Base-by-base conservation (phyloP, 345 rosid species). In the Tarenaya hassleriana region DNA sequence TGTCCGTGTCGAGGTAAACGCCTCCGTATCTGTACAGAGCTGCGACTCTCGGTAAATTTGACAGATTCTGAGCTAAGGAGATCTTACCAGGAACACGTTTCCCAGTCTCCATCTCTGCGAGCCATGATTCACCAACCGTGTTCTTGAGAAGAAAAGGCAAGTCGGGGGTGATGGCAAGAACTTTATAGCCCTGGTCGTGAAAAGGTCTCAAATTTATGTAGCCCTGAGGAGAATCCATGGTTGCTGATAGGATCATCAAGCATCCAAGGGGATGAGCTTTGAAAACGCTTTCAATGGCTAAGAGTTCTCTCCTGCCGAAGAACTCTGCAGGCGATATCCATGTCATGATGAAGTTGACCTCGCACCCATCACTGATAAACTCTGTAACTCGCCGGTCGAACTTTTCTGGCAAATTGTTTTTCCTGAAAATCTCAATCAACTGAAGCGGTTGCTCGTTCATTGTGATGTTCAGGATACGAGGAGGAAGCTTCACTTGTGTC, bases 1-100 rank as follows among this genome's bases (percentile, higher is more conserved):
- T 73, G 40, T 80, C 96, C 0, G 83, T 77, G 63, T 88, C 96
- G 34, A 84, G 18, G 66, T 82, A 88, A 35, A 69, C 75, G 21
- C 91, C 96, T 42, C 96, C 96, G 38, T 70, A 82, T 48, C 68
- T 82, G 69, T 63, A 80, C 8, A 84, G 19, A 19, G 64, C 54
- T 3, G 82, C 78, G 0, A 88, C 73, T 47, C 88, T 73, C 16
- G 78, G 69, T 19, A 84, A 77, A 57, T 84, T 72, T 8, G 94
- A 80, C 0, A 84, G 75, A 29, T 82, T 80, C 27, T 76, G 78
- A n/a, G 80, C 52, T 52, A 88, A 49, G 1, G 90, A 41, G 11
- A 75, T 78, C 15, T 64, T 59, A 1, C 86, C 94, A 0, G 84
- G 77, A 56, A 82, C 94, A 47, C 47, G 71, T 37, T 64, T 68